Evolutionary conservation across 345 rosid genomes (phyloP), one percentile per base, ranked within the genome.

Genomic region (Camelina neglecta): DNA sequence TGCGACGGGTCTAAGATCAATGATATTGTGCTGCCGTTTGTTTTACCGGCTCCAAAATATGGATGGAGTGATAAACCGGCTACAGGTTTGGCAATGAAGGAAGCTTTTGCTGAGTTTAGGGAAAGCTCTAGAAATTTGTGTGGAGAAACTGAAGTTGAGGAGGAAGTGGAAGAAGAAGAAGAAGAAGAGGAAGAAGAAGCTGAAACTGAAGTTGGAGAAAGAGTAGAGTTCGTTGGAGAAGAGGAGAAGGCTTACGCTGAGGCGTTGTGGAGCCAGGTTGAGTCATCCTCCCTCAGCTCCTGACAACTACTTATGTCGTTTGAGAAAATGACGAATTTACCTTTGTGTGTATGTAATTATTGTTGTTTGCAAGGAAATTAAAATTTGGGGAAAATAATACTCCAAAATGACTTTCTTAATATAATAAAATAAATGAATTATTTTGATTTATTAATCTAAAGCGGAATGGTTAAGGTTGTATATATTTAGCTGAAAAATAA

Each of bases 201-300:
- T 50, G 93, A 84, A 55, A 80, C 38, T 50, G 83, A 71, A 57
- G 79, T 47, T 36, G 92, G 80, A 74, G 81, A 75, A 49, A 71
- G 75, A 67, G 78, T 49, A 62, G 82, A 74, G 59, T 79, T 65
- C 60, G 75, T 70, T 69, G 75, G 44, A 24, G 83, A 84, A 79
- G 97, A 90, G 80, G 97, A 90, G 84, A 87, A 89, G 76, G 89
- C 85, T 68, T 91, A 91, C 62, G 95, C 87, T 38, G 85, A 85
- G 75, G 83, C 72, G 67, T 84, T 87, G 20, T 91, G 98, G 95
- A 86, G 74, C 66, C 87, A 86, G 73, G 91, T 88, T 26, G 93
- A 88, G 70, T 86, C 87, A 0, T 85, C 88, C 31, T 85, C 88
- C n/a, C 73, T 76, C 73, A 87, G 86, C 72, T 74, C 79, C 51